Conservation (phyloP, 78 protist genomes). For the Thecamonas trahens region DNA sequence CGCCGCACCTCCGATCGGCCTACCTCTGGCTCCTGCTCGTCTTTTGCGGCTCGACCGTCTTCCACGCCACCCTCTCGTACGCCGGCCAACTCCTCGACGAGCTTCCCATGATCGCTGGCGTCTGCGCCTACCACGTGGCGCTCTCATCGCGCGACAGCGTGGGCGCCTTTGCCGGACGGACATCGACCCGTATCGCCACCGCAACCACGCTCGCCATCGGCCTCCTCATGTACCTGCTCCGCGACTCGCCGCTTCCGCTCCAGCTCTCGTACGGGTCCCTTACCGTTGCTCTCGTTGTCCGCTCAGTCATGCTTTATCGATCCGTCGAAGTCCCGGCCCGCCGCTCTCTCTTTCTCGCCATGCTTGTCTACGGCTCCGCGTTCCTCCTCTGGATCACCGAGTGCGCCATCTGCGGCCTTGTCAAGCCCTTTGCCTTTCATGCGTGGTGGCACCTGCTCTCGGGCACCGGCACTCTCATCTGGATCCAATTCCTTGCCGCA, state of each 20-base stretch:
- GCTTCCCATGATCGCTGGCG: constrained; percentile 9
- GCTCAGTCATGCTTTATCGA: too few relatives aligned
- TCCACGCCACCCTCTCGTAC: constrained; percentile 5
- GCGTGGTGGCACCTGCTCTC: constrained; percentile 19
- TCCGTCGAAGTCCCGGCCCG: neutral
- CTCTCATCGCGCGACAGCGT: too few relatives aligned
- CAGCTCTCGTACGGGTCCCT: neutral
- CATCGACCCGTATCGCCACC: neutral
- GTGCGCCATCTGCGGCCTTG: neutral
- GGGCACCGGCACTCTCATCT: too few relatives aligned
- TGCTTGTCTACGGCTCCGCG: neutral
- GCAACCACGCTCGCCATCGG: neutral
- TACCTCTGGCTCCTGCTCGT: neutral
- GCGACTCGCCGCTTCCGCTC: neutral
- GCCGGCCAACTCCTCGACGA: constrained; percentile 13
- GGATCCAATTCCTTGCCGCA: too few relatives aligned
- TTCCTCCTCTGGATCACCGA: constrained; percentile 1
- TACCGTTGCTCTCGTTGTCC: neutral
- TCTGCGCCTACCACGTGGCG: neutral
- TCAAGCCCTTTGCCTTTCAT: neutral
- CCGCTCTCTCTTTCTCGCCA: neutral
- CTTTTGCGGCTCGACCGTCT: neutral
- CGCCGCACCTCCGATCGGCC: neutral
- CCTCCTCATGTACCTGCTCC: neutral
- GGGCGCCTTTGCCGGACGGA: neutral